phyloP scores from a whole-genome alignment of 106 monocot species.

The Agapanthus africanus region DNA sequence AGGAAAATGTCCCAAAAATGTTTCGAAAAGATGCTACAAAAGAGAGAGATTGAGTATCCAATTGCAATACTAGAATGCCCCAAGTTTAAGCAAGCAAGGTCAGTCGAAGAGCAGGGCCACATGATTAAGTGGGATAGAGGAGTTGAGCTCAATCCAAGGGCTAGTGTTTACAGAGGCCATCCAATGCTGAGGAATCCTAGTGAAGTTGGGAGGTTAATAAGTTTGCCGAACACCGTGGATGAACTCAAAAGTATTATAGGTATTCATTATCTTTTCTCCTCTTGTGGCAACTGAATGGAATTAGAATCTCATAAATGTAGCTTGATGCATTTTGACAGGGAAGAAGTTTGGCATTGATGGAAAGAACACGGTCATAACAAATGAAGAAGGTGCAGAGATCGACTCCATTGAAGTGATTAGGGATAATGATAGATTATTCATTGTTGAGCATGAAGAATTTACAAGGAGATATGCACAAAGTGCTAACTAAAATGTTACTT shows the following conservation, averaged over 20 bases:
- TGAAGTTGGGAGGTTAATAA: conserved; percentile 62
- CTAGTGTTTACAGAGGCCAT: conserved; percentile 70
- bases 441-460: conserved; percentile 40
- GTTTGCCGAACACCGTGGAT: conserved; percentile 63
- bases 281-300: background rate
- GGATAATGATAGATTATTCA: conserved; percentile 72
- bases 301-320: background rate
- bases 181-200: conserved; percentile 32
- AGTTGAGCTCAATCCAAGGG: conserved; percentile 27
- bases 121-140: conserved; percentile 11
- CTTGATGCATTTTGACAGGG: conserved; percentile 28
- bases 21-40: conserved; percentile 37
- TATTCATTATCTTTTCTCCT: conserved; percentile 15
- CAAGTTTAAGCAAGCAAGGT: background rate
- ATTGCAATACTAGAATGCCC: conserved; percentile 24
- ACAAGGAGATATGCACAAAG: background rate
- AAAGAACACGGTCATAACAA: conserved; percentile 27
- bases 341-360: conserved; percentile 44
- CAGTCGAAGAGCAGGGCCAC: background rate
- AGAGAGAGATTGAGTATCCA: conserved; percentile 40
- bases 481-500: background rate
- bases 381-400: conserved; percentile 66
- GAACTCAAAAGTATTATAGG: conserved; percentile 56
- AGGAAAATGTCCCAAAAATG: conserved; percentile 11
- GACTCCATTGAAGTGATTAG: conserved; percentile 86